Evolutionary conservation across 257 asterid species (phyloP).

Genomic region (Marsdenia floribunda): DNA sequence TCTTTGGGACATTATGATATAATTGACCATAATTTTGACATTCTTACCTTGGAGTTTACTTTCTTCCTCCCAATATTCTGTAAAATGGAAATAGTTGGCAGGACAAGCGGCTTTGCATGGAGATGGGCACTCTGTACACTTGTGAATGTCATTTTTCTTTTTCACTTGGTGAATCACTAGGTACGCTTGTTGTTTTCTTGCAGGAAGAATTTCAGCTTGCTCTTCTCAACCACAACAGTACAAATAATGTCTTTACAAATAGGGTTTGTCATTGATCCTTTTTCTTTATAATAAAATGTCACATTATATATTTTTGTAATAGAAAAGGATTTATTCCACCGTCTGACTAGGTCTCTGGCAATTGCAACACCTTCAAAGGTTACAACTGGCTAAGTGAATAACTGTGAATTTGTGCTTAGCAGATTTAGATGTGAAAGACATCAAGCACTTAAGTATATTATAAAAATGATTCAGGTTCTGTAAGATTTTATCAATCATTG

Average conservation of each 20-base stretch:
- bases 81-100: background rate
- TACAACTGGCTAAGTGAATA: background rate
- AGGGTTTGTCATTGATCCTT: conserved; percentile 38
- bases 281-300: background rate
- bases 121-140: background rate
- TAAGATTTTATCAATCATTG: background rate
- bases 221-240: conserved; percentile 46
- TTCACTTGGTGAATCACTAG: background rate
- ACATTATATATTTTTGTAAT: too few relatives aligned
- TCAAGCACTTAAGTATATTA: background rate
- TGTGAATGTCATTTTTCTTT: background rate
- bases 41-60: background rate
- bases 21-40: background rate
- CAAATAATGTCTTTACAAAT: conserved; percentile 62
- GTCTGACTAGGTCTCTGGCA: background rate
- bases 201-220: conserved; percentile 94
- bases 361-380: background rate
- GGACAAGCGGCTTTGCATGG: background rate
- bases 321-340: background rate
- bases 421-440: background rate
- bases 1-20: background rate
- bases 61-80: background rate
- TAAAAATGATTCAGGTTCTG: too few relatives aligned
- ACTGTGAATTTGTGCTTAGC: background rate
- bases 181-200: conserved; percentile 9